Evolutionary conservation across 1,284 basidiomycete species (phyloP), one percentile per base, ranked within the genome.

Genomic region (Sanghuangporus baumii): DNA sequence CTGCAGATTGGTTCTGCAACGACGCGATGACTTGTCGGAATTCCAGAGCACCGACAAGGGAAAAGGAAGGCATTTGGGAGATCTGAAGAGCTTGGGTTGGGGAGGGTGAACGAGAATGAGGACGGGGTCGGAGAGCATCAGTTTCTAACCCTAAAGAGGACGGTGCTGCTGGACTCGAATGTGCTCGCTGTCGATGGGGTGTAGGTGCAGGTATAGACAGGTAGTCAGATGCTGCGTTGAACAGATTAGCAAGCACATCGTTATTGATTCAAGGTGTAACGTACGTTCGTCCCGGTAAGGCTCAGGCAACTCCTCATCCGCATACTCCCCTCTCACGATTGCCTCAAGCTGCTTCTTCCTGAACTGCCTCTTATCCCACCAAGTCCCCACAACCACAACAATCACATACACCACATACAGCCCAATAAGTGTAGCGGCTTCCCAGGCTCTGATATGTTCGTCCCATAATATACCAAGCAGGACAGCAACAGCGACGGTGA

Each of bases 11-110:
- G 57, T 81, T 79, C 62, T 87, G 83, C 8, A 98, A 79, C 0
- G 89, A 89, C 16, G 89, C 82, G 14, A 98, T 89, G 14, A 97
- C 91, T 65, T 95, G 89, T 34, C 93, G 81, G 74, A 98, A 98
- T 73, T 98, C 96, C 59, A 98, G 84, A 0, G 96, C 95, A 8
- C 95, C 93, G 2, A 97, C 84, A 1, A 98, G 82, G 6, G 94
- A 96, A 74, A 95, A 94, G 0, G 89, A 91, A 1, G 89, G 89
- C 75, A 92, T 82, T 63, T 84, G 81, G 7, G 74, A 71, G 20
- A 76, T 66, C 38, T 75, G 75, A 7, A 78, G 70, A 6, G 78
- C 68, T 38, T 57, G 67, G 59, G 73, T 71, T 1, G 75, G 74
- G 0, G 79, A 77, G 6, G 76, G 71, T 1, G 77, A 76, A 20